phyloP scores from a whole-genome alignment of 352 stramenopile species.

The Phytopythium mirpurense region DNA sequence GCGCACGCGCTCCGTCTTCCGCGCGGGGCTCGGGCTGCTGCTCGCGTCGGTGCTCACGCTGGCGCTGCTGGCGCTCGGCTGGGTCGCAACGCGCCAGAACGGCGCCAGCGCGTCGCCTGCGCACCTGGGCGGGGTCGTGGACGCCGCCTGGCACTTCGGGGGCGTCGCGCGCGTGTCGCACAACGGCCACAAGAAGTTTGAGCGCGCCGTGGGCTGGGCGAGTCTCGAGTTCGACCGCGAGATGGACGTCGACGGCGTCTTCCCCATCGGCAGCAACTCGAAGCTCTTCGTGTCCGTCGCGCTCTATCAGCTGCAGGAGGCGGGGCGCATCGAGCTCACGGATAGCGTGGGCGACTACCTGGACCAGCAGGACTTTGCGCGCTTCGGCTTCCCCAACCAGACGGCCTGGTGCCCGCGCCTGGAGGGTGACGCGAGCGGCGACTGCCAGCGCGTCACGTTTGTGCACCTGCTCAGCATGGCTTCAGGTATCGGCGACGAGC shows the following conservation, averaged over 20 bases:
- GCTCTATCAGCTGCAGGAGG: conserved; percentile 61
- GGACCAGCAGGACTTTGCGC: conserved; percentile 29
- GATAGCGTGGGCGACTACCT: conserved; percentile 30
- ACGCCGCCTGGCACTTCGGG: conserved; percentile 36
- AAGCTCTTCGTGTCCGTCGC: conserved; percentile 51
- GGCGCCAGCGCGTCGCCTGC: conserved; percentile 23
- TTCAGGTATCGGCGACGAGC: conserved; percentile 30
- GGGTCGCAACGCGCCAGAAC: conserved; percentile 20
- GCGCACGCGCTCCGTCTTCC: conserved; percentile 23
- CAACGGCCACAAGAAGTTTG: conserved; percentile 44
- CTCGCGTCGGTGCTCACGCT: conserved; percentile 26
- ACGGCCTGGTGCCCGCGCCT: conserved; percentile 46
- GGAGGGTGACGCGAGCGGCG: not conserved
- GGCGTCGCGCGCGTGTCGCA: conserved; percentile 44
- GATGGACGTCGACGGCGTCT: conserved; percentile 45
- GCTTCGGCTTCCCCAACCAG: conserved; percentile 42
- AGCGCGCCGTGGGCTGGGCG: conserved; percentile 33
- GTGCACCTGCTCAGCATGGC: conserved; percentile 61
- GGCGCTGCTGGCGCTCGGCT: conserved; percentile 29
- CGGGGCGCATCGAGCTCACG: conserved; percentile 26
- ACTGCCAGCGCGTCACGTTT: conserved; percentile 56
- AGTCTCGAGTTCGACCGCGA: conserved; percentile 40
- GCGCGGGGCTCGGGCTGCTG: conserved; percentile 28
- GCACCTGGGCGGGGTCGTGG: conserved; percentile 24
- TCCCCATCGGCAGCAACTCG: conserved; percentile 52